phyloP scores from a whole-genome alignment of 164 flowering plant genomes.

The Dillenia turbinata region DNA sequence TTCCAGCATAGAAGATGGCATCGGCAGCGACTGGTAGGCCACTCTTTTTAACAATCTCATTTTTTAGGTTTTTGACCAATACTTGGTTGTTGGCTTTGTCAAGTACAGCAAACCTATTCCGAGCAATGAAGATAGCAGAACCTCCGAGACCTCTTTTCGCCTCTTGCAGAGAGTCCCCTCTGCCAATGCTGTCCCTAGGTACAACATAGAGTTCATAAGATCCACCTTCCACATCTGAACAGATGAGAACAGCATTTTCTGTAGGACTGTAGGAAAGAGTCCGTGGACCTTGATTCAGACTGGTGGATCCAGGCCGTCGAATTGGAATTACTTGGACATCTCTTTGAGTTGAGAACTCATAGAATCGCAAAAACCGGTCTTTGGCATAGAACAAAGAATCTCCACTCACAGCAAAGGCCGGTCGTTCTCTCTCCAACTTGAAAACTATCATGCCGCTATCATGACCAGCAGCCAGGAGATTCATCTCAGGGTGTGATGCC shows the following conservation, averaged over 20 bases:
- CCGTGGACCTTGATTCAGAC: slow-evolving; percentile 74
- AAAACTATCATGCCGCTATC: slow-evolving; percentile 90
- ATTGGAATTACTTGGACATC: slow-evolving; percentile 73
- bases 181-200: slow-evolving; percentile 66
- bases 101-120: slow-evolving; percentile 86
- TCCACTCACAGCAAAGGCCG: slow-evolving; percentile 77
- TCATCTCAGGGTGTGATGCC: slow-evolving; percentile 81
- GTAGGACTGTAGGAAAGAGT: slow-evolving; percentile 86
- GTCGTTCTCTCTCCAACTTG: slow-evolving; percentile 88
- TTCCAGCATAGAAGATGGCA: slow-evolving; percentile 89
- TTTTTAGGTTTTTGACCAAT: slow-evolving; percentile 70
- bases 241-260: slow-evolving; percentile 75
- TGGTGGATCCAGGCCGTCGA: slow-evolving; percentile 71
- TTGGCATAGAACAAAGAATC: slow-evolving; percentile 65
- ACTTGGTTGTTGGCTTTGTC: slow-evolving; percentile 83
- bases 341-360: slow-evolving; percentile 67
- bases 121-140: slow-evolving; percentile 79
- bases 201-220: slow-evolving; percentile 77
- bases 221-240: slow-evolving; percentile 90
- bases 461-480: slow-evolving; percentile 90
- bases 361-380: slow-evolving; percentile 73
- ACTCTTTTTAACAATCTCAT: slow-evolving; percentile 73
- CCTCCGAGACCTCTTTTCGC: slow-evolving; percentile 83
- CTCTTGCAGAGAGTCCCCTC: slow-evolving; percentile 64
- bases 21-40: slow-evolving; percentile 64